phyloP scores from a whole-genome alignment of 129 eudicot species.

The Centaurea solstitialis region DNA sequence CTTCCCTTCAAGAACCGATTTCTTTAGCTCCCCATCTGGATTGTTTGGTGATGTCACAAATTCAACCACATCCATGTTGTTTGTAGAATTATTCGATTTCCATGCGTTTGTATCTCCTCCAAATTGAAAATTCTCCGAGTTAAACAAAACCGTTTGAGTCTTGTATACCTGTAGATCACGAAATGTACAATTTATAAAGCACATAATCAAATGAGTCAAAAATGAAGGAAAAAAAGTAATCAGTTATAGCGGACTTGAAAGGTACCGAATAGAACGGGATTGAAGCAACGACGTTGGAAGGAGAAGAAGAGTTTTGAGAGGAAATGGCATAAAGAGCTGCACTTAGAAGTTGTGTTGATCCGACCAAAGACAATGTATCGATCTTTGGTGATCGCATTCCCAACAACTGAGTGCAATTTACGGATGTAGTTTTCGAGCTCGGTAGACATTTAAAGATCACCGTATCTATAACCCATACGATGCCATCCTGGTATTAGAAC shows the following conservation, averaged over 20 bases:
- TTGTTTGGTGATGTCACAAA: conserved; percentile 67
- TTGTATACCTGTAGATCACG: conserved; percentile 17
- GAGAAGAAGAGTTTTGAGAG: conserved; percentile 27
- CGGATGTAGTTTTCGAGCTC: conserved; percentile 50
- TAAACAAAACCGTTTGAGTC: conserved; percentile 46
- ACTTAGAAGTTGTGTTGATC: conserved; percentile 61
- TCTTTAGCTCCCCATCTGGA: conserved; percentile 54
- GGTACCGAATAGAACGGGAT: conserved; percentile 65
- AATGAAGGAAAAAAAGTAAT: no score
- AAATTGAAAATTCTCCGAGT: conserved; percentile 36
- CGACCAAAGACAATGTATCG: conserved; percentile 58
- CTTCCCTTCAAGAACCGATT: conserved; percentile 42
- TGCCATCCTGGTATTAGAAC: conserved; percentile 77
- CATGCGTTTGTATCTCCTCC: conserved; percentile 47
- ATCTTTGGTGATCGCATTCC: conserved; percentile 63
- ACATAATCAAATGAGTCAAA: no score
- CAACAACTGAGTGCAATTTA: conserved; percentile 46
- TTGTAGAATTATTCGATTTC: conserved; percentile 30
- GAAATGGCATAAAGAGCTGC: conserved; percentile 80
- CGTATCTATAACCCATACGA: conserved; percentile 63
- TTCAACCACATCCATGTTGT: conserved; percentile 42
- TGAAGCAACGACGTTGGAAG: conserved; percentile 55
- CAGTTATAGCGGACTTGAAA: not conserved
- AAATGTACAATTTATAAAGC: not conserved
- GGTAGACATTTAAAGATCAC: conserved; percentile 20